Base-by-base conservation (phyloP, 2,329 filamentous ascomycete genomes). In the Phyllosticta paracitricarpa region DNA sequence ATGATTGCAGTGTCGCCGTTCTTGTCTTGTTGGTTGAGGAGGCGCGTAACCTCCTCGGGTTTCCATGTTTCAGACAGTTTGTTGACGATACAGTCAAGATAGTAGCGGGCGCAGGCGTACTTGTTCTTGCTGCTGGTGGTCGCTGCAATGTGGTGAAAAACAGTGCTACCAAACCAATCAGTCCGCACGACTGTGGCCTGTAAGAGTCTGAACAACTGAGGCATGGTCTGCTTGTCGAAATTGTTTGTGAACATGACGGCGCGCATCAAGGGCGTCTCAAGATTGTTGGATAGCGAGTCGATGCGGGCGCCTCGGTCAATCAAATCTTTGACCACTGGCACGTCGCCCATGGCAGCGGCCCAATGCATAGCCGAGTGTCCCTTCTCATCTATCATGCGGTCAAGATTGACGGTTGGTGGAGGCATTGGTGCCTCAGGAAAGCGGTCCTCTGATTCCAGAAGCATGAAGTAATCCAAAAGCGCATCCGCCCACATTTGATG, bases 201-300 rank as follows among this genome's bases (percentile, higher is more conserved):
- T 3, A 99, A 82, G 65, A 96, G 85, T 66, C 89, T 88, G 68
- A 96, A 85, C 61, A 99, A 86, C 24, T 83, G 82, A 0, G 91
- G 89, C 76, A 97, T 97, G 0, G 90, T 92, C 66, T 91, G 85
- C 76, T 94, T 96, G 73, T 97, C 94, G 73, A 87, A 94, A 72
- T 94, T 96, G 74, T 99, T 99, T 54, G 93, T 97, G 74, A 97
- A 99, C 71, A 95, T 84, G 61, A 97, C 92, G 5, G 91, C 89
- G 53, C 92, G 88, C 84, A 99, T 97, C 40, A 99, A 83, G 0
- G 94, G 93, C 0, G 94, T 97, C 75, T 97, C 93, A 48, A 79
- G 76, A 59, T 76, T 78, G 64, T 78, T 81, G 0, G 85, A 85
- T 63, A 87, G 82, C 2, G 87, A 85, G 30, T 85, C 84, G 17